These are phyloP conservation scores for Tetrapyrgos nigripes DNA, from an alignment of 1,284 basidiomycete species.

Conservation along the genomic window DNA sequence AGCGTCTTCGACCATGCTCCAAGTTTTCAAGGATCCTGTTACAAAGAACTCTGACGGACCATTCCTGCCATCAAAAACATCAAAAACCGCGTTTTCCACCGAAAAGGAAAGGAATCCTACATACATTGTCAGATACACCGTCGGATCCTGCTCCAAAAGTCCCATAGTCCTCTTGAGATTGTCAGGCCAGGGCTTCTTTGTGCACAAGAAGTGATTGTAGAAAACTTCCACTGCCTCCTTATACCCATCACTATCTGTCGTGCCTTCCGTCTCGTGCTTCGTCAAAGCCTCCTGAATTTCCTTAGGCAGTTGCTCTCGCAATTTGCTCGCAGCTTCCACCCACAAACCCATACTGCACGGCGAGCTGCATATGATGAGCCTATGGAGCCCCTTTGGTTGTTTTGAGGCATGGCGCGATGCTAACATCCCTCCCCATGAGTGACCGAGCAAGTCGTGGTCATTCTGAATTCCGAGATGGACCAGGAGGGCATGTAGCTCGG, in stretches of 20 bases:
- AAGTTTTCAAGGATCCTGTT: constrained; percentile 1
- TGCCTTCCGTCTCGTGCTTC: constrained; percentile 55
- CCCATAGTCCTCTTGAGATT: neutral
- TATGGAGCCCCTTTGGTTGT: constrained; percentile 47
- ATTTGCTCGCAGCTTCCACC: constrained; percentile 37
- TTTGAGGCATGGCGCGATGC: constrained; percentile 41
- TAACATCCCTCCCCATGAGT: constrained; percentile 61
- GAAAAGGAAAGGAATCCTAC: neutral
- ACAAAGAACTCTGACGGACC: constrained; percentile 11
- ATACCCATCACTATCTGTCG: constrained; percentile 52
- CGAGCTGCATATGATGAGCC: constrained; percentile 45
- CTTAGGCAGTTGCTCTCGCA: constrained; percentile 46
- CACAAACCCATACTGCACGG: constrained; percentile 48
- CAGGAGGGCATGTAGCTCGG: constrained; percentile 53
- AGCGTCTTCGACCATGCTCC: constrained; percentile 38
- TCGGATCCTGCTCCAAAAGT: constrained; percentile 4
- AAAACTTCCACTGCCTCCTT: constrained; percentile 20
- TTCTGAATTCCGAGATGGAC: constrained; percentile 41
- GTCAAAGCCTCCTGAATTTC: constrained; percentile 48
- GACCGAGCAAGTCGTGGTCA: constrained; percentile 48
- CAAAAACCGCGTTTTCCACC: neutral
- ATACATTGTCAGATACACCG: constrained; percentile 11
- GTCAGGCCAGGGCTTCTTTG: constrained; percentile 1
- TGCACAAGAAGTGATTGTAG: constrained; percentile 5
- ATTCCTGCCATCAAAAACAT: neutral